A percentile compares a stretch with the other conserved stretches of the same genome.
These are phyloP conservation scores for Leptosphaerulina australis DNA, from an alignment of 2,329 filamentous ascomycete species.

Conservation along the genomic window DNA sequence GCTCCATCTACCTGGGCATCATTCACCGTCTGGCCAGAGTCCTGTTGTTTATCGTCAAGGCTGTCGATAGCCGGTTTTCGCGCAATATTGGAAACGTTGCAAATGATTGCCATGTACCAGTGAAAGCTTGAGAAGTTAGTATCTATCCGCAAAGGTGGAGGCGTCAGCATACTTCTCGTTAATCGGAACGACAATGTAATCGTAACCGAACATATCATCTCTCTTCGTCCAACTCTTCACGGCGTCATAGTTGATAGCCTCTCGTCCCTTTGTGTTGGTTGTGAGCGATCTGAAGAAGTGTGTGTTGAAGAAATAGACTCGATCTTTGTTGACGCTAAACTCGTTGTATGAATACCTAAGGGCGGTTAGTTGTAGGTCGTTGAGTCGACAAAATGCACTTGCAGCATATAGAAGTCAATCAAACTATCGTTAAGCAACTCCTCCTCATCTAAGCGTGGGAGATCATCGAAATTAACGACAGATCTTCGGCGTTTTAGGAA, in stretches of 20 bases:
- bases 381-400: slow-evolving; percentile 4
- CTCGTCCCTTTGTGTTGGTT: slow-evolving; percentile 56
- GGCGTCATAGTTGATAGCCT: slow-evolving; percentile 77
- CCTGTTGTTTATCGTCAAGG: slow-evolving; percentile 7
- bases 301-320: slow-evolving; percentile 88
- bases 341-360: slow-evolving; percentile 47
- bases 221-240: slow-evolving; percentile 88
- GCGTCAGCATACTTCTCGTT: slow-evolving; percentile 66
- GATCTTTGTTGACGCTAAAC: slow-evolving; percentile 56
- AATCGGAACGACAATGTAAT: slow-evolving; percentile 91
- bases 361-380: neutral
- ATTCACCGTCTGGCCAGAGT: neutral
- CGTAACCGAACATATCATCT: slow-evolving; percentile 81
- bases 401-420: slow-evolving; percentile 82
- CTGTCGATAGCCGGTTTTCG: slow-evolving; percentile 35
- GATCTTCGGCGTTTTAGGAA: slow-evolving; percentile 6
- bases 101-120: slow-evolving; percentile 96
- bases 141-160: neutral
- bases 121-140: slow-evolving; percentile 55
- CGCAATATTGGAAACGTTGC: slow-evolving; percentile 75
- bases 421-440: slow-evolving; percentile 93
- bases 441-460: slow-evolving; percentile 78
- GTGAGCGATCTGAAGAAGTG: slow-evolving; percentile 85
- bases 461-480: slow-evolving; percentile 70
- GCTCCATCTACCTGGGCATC: neutral